These are phyloP conservation scores for Arabidopsis thaliana DNA, from an alignment of 345 rosid species.

Conservation along the genomic window DNA sequence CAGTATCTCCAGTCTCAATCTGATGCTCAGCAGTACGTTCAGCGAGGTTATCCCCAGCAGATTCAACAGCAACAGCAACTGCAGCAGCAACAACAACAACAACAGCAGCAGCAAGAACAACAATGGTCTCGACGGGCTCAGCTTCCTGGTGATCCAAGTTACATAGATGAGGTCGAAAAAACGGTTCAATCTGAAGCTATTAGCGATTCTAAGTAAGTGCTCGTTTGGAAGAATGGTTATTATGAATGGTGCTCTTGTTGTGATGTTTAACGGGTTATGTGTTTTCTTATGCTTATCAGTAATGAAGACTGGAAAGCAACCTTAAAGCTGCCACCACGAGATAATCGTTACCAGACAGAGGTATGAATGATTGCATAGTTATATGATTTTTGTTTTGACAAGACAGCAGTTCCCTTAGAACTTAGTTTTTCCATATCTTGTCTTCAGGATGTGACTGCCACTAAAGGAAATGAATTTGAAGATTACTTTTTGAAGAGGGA, in stretches of 20 bases:
- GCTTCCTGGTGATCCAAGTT: conserved; percentile 46
- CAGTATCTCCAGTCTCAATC: conserved; percentile 47
- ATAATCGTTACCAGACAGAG: conserved; percentile 86
- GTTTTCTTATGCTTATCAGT: conserved; percentile 46
- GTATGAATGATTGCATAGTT: conserved; percentile 45
- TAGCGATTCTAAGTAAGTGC: conserved; percentile 65
- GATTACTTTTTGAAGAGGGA: conserved; percentile 95
- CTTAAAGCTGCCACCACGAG: conserved; percentile 73
- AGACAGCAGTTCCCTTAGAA: conserved; percentile 31
- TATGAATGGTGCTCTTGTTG: neutral
- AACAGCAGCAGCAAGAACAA: conserved; percentile 31
- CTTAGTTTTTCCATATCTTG: neutral
- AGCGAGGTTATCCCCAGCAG: conserved; percentile 44
- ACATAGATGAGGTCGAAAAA: conserved; percentile 81
- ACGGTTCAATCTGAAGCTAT: conserved; percentile 88
- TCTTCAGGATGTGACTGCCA: conserved; percentile 95
- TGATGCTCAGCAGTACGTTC: conserved; percentile 39
- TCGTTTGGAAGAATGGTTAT: neutral
- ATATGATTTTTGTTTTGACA: conserved; percentile 30
- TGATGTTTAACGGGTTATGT: neutral
- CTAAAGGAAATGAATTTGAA: conserved; percentile 97
- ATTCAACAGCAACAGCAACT: conserved; percentile 35
- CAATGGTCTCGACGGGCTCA: conserved; percentile 63
- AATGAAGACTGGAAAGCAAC: conserved; percentile 92
- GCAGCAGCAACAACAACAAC: conserved; percentile 48